phyloP scores from a whole-genome alignment of 495 filamentous ascomycete species.

The Cercophora newfieldiana region DNA sequence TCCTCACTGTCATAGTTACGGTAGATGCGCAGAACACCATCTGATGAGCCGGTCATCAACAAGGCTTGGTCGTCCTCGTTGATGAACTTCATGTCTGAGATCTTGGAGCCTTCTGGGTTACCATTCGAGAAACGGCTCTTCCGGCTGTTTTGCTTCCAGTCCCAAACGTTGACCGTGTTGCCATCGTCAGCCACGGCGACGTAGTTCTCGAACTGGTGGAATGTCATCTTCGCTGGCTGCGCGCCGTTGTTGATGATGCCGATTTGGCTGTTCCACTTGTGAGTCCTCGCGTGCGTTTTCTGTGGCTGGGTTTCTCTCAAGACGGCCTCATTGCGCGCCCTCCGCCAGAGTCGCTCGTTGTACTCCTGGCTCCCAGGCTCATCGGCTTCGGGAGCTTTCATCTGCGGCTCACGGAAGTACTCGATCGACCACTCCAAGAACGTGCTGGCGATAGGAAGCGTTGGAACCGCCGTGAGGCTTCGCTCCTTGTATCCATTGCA shows the following conservation, averaged over 20 bases:
- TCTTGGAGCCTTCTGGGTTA: constrained; percentile 85
- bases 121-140: constrained; percentile 88
- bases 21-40: constrained; percentile 93
- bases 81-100: constrained; percentile 93
- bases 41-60: constrained; percentile 90
- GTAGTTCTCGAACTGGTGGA: constrained; percentile 97
- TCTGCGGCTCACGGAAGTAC: constrained; percentile 98
- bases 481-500: constrained; percentile 70
- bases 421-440: constrained; percentile 96
- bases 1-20: constrained; percentile 76
- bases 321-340: constrained; percentile 89
- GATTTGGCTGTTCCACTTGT: constrained; percentile 75
- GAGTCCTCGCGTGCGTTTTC: constrained; percentile 79
- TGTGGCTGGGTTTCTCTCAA: constrained; percentile 88
- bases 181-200: constrained; percentile 91
- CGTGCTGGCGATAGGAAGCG: constrained; percentile 72
- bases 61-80: constrained; percentile 98
- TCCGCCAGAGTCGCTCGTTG: constrained; percentile 90
- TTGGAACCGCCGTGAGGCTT: constrained; percentile 53
- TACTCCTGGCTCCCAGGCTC: constrained; percentile 97
- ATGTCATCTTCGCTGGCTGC: constrained; percentile 88
- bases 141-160: constrained; percentile 74
- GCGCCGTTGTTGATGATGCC: constrained; percentile 82
- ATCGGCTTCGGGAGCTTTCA: constrained; percentile 93
- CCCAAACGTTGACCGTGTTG: constrained; percentile 89